Base-by-base conservation (phyloP, 192 early-diverging fungal genomes). In the Mortierella alpina region DNA sequence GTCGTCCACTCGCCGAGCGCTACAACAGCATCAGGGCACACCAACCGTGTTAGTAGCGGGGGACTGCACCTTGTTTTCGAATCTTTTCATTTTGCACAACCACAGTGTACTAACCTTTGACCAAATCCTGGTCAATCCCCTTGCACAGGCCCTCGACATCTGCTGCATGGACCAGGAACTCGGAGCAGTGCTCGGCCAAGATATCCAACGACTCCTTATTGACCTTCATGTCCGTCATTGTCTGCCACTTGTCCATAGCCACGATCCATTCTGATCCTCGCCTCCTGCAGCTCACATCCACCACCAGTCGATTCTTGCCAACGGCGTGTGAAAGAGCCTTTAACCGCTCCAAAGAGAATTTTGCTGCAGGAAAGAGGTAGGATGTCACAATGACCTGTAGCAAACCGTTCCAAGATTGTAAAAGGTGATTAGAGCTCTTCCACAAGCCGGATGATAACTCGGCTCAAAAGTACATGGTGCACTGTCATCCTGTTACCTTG, bases 191-290 rank as follows among this genome's bases (percentile, higher is more conserved):
- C 53, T 73, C 55, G 8, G 66, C 57, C 63, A 84, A 49, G 52
- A 86, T 45, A 15, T 54, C 63, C 17, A 73, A 63, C 44, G 57
- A 84, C 90, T 93, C 92, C 50, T 90, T 72, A 63, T 87, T 90
- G 47, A 99, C 90, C 44, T 83, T 84, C 90, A 93, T 94, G 69
- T 98, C 94, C 10, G 98, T 98, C 64, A 94, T 85, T 2, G 93
- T 97, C 83, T 98, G 97, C 98, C 98, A 99, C 72, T 96, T 94
- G 81, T 99, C 90, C 96, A 97, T 99, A 5, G 98, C 97, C 14
- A 99, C 96, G 5, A 95, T 81, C 98, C 97, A 99, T 49, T 90
- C 88, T 58, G 83, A 83, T 8, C 80, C 91, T 12, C 74, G 59
- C 17, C 88, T 84, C 49, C 94, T 85, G 79, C 96, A 98, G 82